Conservation (phyloP, 129 eudicot species). For the Lactuca saligna region DNA sequence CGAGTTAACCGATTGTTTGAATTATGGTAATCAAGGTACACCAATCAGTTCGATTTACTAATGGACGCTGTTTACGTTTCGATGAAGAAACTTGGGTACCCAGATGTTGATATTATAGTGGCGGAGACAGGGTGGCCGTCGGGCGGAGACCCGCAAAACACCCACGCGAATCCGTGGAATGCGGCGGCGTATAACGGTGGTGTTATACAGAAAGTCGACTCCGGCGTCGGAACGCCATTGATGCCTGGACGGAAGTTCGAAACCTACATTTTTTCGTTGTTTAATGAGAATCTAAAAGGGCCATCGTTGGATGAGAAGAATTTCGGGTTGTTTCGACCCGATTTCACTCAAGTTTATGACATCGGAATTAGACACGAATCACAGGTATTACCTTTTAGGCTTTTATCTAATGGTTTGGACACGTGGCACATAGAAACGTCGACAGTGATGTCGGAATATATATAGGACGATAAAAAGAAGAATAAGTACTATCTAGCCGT, state of each 20-base stretch:
- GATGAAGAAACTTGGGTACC: conserved; percentile 73
- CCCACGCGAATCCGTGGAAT: conserved; percentile 48
- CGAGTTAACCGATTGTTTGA: neutral
- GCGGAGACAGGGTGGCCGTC: conserved; percentile 99
- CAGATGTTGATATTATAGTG: conserved; percentile 66
- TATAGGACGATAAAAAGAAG: neutral
- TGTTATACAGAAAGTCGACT: conserved; percentile 40
- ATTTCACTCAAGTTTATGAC: conserved; percentile 75
- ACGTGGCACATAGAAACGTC: neutral
- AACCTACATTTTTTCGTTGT: conserved; percentile 71
- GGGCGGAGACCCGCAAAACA: conserved; percentile 50
- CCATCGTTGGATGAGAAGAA: conserved; percentile 76
- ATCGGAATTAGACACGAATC: conserved; percentile 54
- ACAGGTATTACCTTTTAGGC: conserved; percentile 19
- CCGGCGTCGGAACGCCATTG: conserved; percentile 82
- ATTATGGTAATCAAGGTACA: conserved; percentile 35
- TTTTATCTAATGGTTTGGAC: conserved; percentile 1
- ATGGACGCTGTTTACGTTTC: conserved; percentile 66
- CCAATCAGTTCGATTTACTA: conserved; percentile 65
- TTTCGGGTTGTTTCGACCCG: conserved; percentile 81
- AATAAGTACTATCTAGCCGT: neutral
- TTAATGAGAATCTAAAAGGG: conserved; percentile 75
- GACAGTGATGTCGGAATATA: neutral
- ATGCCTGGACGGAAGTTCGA: conserved; percentile 79
- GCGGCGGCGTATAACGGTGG: conserved; percentile 79